phyloP scores from a whole-genome alignment of 139 green algal species.

The Chloropicon primus region DNA sequence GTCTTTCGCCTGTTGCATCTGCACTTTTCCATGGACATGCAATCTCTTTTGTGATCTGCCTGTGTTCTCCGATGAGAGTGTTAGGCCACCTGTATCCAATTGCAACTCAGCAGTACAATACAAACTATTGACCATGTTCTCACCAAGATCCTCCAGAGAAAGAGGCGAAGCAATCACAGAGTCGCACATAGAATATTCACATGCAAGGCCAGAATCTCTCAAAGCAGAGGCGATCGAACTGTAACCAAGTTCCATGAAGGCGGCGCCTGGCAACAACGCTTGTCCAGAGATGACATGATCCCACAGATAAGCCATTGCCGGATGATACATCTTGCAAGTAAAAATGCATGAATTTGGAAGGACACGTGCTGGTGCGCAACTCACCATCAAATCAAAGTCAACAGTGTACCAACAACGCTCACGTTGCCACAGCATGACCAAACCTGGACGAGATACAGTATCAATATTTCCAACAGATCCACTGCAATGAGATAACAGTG shows the following conservation, averaged over 20 bases:
- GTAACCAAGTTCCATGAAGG: background rate
- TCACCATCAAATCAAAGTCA: background rate
- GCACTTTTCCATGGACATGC: background rate
- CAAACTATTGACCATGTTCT: background rate
- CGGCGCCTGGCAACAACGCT: conserved; percentile 9
- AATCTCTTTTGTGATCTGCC: background rate
- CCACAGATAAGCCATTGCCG: background rate
- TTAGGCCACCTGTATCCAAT: background rate
- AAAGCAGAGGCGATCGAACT: background rate
- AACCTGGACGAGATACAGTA: too few species aligned
- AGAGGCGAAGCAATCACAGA: background rate
- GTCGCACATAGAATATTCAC: background rate
- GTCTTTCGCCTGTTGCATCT: background rate
- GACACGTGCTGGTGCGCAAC: background rate
- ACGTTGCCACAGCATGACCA: too few species aligned
- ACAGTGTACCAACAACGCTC: too few species aligned
- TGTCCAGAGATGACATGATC: conserved; percentile 3
- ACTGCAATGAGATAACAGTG: too few species aligned
- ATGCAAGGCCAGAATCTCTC: background rate
- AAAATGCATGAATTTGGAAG: background rate
- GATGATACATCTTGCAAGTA: background rate
- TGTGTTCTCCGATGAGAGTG: background rate
- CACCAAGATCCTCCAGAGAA: background rate
- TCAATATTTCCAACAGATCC: too few species aligned
- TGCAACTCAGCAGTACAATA: background rate